Conservation (phyloP, 257 asterid species). For the Ajuga chamaepitys region DNA sequence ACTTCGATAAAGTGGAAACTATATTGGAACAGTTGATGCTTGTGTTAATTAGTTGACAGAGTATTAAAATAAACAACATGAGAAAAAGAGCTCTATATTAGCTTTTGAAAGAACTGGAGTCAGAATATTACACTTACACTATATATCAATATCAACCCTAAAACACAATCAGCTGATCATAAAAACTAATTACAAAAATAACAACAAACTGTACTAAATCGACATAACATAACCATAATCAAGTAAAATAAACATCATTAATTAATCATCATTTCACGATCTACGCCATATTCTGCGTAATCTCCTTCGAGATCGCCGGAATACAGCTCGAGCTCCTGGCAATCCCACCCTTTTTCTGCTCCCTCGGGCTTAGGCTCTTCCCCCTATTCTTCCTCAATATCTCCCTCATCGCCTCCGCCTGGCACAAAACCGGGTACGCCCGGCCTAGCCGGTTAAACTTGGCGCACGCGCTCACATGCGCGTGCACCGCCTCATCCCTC, state of each 20-base stretch:
- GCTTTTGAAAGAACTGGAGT: not conserved
- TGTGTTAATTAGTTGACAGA: not conserved
- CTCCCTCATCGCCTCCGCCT: slow-evolving; percentile 84
- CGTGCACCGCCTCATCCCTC: slow-evolving; percentile 48
- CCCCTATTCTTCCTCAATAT: slow-evolving; percentile 56
- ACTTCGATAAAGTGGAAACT: too few species aligned
- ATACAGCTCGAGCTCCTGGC: slow-evolving; percentile 79
- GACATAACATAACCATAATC: too few species aligned
- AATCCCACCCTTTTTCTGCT: slow-evolving; percentile 38
- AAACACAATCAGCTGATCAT: not conserved
- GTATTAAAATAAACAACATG: not conserved
- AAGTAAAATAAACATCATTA: too few species aligned
- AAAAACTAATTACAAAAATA: not conserved
- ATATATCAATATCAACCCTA: not conserved
- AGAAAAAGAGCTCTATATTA: not conserved
- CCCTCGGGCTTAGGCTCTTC: slow-evolving; percentile 64
- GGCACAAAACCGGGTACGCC: slow-evolving; percentile 74
- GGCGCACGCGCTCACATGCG: slow-evolving; percentile 71
- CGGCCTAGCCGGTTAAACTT: slow-evolving; percentile 66
- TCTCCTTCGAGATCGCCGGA: slow-evolving; percentile 53
- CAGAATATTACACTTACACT: not conserved
- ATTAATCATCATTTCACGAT: not conserved
- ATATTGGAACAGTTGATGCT: too few species aligned
- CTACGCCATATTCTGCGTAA: slow-evolving; percentile 1
- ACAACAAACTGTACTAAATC: not conserved